Conservation (phyloP, 202 grass and related monocot genomes). For the Schoenoplectus triqueter region DNA sequence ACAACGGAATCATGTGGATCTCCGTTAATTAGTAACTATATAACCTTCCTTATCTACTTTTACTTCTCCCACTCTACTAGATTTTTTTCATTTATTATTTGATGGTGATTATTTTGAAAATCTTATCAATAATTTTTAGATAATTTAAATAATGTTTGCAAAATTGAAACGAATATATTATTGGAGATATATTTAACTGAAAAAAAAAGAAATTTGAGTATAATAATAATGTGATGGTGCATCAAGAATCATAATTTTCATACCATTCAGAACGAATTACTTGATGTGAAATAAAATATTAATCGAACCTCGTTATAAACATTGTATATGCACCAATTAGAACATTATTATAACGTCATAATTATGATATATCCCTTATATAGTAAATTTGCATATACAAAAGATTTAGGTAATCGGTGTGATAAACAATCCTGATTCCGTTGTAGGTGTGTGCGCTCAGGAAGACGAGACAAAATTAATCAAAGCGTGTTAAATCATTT, state of each 20-base stretch:
- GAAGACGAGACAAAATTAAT: slow-evolving; percentile 22
- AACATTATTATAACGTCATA: not conserved
- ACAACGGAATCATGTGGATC: too few relatives aligned
- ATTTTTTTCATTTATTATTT: not conserved
- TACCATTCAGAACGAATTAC: not conserved
- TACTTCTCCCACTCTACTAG: not conserved
- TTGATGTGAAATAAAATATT: not conserved
- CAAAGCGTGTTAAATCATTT: not conserved
- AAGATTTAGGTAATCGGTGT: not conserved
- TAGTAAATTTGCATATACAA: not conserved
- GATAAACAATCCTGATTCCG: not conserved
- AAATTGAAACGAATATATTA: not conserved
- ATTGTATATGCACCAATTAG: not conserved
- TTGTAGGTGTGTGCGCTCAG: not conserved
- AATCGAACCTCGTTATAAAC: not conserved
- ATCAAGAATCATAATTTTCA: not conserved
- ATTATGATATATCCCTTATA: not conserved
- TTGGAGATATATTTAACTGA: not conserved
- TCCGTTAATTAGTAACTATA: not conserved
- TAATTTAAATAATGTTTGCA: not conserved
- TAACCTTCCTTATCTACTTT: not conserved
- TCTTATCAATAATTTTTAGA: not conserved
- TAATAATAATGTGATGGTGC: not conserved
- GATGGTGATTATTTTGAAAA: not conserved
- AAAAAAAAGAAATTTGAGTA: not conserved